Conservation (phyloP, 1,284 basidiomycete species). For the Rhodotorula sp. region DNA sequence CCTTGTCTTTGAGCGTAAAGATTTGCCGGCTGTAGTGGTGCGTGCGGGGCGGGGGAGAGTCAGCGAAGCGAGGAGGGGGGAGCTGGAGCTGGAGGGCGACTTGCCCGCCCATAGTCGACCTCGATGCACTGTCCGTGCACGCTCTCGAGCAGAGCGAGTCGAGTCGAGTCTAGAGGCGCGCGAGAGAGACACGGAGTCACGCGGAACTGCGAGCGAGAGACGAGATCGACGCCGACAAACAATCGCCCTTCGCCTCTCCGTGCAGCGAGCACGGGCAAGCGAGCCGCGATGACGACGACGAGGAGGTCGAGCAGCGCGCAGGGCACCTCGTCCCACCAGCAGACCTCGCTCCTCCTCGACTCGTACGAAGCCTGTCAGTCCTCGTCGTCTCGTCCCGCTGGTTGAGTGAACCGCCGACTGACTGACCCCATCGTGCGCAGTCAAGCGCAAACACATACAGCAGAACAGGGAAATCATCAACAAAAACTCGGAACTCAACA, state of each 20-base stretch:
- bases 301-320: constrained; percentile 13
- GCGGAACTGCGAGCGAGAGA: background rate
- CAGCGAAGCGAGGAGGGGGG: background rate
- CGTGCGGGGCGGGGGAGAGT: background rate
- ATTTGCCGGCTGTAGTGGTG: background rate
- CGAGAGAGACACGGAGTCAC: background rate
- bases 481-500: constrained; percentile 43
- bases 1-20: constrained; percentile 12
- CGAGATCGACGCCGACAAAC: background rate
- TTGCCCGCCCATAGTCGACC: background rate
- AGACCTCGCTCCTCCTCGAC: constrained; percentile 33
- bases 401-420: constrained; percentile 1
- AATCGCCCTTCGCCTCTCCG: background rate
- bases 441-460: constrained; percentile 43
- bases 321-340: constrained; percentile 13
- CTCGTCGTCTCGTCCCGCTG: background rate
- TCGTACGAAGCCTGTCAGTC: constrained; percentile 36
- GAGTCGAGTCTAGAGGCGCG: background rate
- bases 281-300: constrained; percentile 16
- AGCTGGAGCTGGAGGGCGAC: background rate
- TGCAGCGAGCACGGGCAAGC: background rate
- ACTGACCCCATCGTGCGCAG: constrained; percentile 5
- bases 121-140: no score
- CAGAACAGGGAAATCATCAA: constrained; percentile 47
- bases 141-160: background rate